Evolutionary conservation across 257 asterid species (phyloP).

Genomic region (Apocynum venetum): DNA sequence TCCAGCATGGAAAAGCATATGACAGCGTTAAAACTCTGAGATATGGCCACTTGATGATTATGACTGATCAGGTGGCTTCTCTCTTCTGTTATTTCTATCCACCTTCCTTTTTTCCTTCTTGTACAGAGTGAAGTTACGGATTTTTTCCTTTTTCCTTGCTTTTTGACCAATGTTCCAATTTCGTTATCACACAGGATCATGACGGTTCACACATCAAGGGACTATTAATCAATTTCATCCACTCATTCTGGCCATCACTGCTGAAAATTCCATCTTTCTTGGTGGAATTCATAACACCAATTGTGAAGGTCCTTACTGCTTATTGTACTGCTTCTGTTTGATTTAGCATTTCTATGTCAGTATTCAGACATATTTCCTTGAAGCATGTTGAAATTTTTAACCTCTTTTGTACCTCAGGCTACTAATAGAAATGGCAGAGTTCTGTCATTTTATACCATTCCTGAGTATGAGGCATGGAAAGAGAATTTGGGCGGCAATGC

Average conservation of each 20-base stretch:
- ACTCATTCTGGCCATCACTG: conserved; percentile 93
- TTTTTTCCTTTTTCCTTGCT: neutral
- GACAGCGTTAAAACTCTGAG: conserved; percentile 70
- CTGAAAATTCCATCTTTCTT: conserved; percentile 75
- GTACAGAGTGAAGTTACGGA: neutral
- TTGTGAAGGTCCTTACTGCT: conserved; percentile 57
- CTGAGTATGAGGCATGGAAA: conserved; percentile 91
- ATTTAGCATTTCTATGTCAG: neutral
- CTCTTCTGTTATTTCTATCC: neutral
- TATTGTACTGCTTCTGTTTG: neutral
- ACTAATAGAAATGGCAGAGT: conserved; percentile 44
- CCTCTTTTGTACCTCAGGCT: conserved; percentile 47
- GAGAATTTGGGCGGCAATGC: conserved; percentile 53
- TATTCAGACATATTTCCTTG: neutral
- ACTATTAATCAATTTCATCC: conserved; percentile 82
- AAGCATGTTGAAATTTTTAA: neutral
- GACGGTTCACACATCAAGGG: conserved; percentile 99
- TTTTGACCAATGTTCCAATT: conserved; percentile 3
- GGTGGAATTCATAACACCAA: conserved; percentile 96
- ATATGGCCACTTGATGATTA: conserved; percentile 95
- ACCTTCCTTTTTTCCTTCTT: neutral
- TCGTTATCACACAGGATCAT: conserved; percentile 62
- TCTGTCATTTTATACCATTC: conserved; percentile 80
- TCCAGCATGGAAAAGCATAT: conserved; percentile 77
- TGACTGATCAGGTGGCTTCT: conserved; percentile 90